Evolutionary conservation across 2,329 filamentous ascomycete genomes (phyloP).

Genomic region (Epichloe scottii): DNA sequence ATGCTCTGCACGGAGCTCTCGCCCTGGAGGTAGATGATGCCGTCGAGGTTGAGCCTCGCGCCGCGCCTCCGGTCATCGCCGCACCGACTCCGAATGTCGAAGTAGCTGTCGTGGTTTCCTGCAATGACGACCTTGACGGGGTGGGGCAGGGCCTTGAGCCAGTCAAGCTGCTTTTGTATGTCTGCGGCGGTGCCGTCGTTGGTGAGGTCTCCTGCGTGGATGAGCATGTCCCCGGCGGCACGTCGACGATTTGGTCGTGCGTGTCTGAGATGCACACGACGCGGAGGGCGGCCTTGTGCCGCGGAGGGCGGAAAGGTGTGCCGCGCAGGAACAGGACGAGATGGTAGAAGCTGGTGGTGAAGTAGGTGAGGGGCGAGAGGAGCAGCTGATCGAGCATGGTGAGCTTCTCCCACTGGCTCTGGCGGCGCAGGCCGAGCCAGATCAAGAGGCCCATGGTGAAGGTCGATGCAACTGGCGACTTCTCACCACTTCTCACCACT

Average conservation of each 20-base stretch:
- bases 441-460: conserved; percentile 31
- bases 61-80: conserved; percentile 40
- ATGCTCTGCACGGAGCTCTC: conserved; percentile 52
- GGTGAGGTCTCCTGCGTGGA: conserved; percentile 81
- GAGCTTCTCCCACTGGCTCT: conserved; percentile 33
- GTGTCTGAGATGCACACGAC: conserved; percentile 89
- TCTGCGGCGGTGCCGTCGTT: conserved; percentile 58
- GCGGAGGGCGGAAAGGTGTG: conserved; percentile 44
- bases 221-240: conserved; percentile 70
- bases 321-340: conserved; percentile 57
- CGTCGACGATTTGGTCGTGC: conserved; percentile 48
- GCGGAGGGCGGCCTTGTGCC: conserved; percentile 45
- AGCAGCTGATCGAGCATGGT: conserved; percentile 51
- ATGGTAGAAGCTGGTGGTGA: conserved; percentile 51
- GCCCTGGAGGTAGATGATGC: conserved; percentile 65
- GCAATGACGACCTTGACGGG: conserved; percentile 68
- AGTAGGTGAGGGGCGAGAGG: conserved; percentile 52
- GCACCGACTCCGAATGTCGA: conserved; percentile 53
- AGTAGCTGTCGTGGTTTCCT: conserved; percentile 83
- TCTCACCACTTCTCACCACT: too few relatives aligned
- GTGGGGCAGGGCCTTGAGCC: conserved; percentile 64
- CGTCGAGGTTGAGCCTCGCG: conserved; percentile 50
- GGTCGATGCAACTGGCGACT: too few relatives aligned
- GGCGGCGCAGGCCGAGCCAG: conserved; percentile 34
- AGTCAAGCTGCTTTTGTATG: conserved; percentile 75